A percentile compares a stretch with the other conserved stretches of the same genome.
These are phyloP conservation scores for Backusella circina DNA, from an alignment of 192 early-diverging fungal species.

Conservation along the genomic window DNA sequence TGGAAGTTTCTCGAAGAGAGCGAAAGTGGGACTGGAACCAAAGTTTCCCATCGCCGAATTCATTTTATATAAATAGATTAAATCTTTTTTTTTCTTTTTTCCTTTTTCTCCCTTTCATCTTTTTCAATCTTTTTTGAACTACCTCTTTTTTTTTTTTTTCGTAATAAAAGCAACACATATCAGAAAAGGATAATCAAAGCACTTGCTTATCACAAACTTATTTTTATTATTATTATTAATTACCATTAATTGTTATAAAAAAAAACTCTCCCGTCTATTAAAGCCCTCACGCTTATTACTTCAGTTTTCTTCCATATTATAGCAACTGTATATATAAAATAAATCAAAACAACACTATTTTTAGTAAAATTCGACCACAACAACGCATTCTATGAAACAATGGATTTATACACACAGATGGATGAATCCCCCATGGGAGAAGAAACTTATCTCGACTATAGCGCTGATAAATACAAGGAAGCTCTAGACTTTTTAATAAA, in stretches of 20 bases:
- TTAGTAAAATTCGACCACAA: neutral
- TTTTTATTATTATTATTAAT: neutral
- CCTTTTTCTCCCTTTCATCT: neutral
- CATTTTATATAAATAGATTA: neutral
- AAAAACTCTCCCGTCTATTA: neutral
- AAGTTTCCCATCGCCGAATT: neutral
- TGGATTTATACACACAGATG: neutral
- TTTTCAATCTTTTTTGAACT: neutral
- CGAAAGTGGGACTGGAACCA: neutral
- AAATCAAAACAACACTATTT: neutral
- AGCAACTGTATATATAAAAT: neutral
- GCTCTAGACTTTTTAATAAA: slow-evolving; percentile 7
- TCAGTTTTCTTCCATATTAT: neutral
- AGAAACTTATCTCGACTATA: neutral
- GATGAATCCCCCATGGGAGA: neutral
- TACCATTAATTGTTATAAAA: neutral
- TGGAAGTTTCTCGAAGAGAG: neutral
- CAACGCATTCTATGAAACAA: neutral
- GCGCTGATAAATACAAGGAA: neutral
- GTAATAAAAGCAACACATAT: neutral
- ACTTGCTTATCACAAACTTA: neutral
- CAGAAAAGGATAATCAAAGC: neutral
- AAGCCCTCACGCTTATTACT: neutral
- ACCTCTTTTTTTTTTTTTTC: neutral
- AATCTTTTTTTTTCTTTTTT: neutral